Conservation (phyloP, 1,284 basidiomycete genomes). For the Ceratobasidium papillatum region DNA sequence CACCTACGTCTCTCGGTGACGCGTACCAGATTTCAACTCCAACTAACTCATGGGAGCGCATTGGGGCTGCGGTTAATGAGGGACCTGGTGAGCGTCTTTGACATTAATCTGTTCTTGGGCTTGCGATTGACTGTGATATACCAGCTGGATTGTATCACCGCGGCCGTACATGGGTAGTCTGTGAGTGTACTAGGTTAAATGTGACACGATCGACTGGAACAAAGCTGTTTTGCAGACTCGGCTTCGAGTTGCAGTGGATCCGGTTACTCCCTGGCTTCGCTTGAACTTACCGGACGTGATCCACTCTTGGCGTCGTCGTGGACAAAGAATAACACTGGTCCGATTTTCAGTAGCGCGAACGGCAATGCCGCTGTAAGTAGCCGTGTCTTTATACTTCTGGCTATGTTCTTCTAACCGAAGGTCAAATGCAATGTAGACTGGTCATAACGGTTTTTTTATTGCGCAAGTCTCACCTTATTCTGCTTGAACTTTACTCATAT, state of each 20-base stretch:
- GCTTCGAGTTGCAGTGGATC: slow-evolving; percentile 35
- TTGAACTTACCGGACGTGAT: slow-evolving; percentile 53
- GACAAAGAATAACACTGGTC: slow-evolving; percentile 43
- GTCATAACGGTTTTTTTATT: slow-evolving; percentile 49
- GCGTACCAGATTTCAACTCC: slow-evolving; percentile 54
- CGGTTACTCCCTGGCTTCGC: slow-evolving; percentile 44
- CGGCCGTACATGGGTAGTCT: slow-evolving; percentile 32
- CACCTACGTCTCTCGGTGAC: slow-evolving; percentile 53
- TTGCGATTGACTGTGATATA: neutral
- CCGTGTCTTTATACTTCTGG: neutral
- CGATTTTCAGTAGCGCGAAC: slow-evolving; percentile 25
- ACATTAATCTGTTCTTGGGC: neutral
- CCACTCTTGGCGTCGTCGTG: slow-evolving; percentile 52
- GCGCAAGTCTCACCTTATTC: neutral
- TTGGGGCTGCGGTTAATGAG: slow-evolving; percentile 34
- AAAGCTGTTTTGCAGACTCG: slow-evolving; percentile 39
- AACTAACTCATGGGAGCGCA: slow-evolving; percentile 45
- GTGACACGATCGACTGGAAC: neutral
- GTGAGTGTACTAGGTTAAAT: slow-evolving; percentile 26
- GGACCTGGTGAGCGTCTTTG: slow-evolving; percentile 42
- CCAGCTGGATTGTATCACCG: slow-evolving; percentile 9
- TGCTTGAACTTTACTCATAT: neutral
- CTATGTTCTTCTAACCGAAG: neutral
- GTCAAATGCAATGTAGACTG: neutral
- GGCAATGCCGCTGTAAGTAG: slow-evolving; percentile 44